Conservation (phyloP, 2,329 filamentous ascomycete species). For the Trichoderma atroviride region DNA sequence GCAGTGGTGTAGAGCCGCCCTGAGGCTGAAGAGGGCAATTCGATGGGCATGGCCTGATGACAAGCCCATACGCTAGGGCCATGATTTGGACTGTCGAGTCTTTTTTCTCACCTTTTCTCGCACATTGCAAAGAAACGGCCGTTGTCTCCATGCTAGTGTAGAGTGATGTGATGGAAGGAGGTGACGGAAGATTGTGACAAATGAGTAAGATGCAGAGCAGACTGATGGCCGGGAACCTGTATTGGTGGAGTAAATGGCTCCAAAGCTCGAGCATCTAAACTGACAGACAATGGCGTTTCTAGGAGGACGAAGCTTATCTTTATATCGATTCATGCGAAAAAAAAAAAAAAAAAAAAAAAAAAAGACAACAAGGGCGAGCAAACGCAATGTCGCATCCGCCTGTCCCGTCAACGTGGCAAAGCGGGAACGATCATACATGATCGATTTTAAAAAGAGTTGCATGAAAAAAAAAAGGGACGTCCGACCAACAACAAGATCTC, state of each 20-base stretch:
- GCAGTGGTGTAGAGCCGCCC: conserved; percentile 27
- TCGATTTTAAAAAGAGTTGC: neutral
- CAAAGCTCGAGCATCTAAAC: neutral
- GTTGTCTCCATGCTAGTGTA: neutral
- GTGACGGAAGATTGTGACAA: neutral
- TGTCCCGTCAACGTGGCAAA: conserved; percentile 21
- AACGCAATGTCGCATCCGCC: conserved; percentile 20
- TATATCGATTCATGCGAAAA: conserved; percentile 17
- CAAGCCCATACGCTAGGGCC: neutral
- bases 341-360: neutral
- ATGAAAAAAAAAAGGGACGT: neutral
- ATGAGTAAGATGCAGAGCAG: neutral
- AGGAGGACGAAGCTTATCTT: neutral
- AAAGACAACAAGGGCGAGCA: neutral
- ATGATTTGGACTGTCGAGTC: neutral
- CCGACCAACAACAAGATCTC: conserved; percentile 20
- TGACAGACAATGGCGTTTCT: neutral
- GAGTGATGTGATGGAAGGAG: conserved; percentile 19
- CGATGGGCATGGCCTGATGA: neutral
- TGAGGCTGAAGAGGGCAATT: conserved; percentile 28
- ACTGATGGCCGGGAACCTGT: neutral
- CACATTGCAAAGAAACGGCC: neutral
- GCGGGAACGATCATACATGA: conserved; percentile 5
- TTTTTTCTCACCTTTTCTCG: neutral
- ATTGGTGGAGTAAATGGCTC: neutral